Base-by-base conservation (phyloP, 345 rosid species). In the Rhizophora mangle region DNA sequence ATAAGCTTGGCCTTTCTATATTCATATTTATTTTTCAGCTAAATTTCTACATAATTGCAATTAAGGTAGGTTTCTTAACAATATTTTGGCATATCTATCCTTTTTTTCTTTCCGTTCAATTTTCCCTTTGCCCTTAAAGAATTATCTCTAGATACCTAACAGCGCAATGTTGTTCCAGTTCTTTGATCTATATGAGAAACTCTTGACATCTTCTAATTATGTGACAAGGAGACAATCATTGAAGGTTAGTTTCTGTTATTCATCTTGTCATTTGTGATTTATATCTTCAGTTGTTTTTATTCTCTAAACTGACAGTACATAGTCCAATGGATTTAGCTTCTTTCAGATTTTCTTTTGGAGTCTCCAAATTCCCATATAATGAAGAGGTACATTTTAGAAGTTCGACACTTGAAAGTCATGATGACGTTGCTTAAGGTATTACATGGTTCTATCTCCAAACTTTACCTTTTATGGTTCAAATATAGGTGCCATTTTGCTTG, bases 151-250 rank as follows among this genome's bases (percentile, higher is more conserved):
- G 29, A 6, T 72, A 78, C 62, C 72, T 85, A 73, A 74, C 43
- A 10, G 71, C 62, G 26, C 37, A 19, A 43, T 64, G n/a, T 68
- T 83, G 60, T 84, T 85, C 74, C 95, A 91, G 97, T 95, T 95
- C 87, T 95, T 95, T 84, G 90, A 83, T 55, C 52, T 85, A 11
- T 95, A 91, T 61, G 97, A 87, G 78, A 89, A 82, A 64, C 96
- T 95, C 46, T 76, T 95, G 85, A 88, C 79, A 43, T 95, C 99
- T 72, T 73, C 93, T 32, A 95, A 91, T 75, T 95, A 95, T 68
- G 99, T 95, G 78, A 95, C 99, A 19, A 91, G 95, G 81, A 84
- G 99, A 82, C 99, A 95, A 77, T 95, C 99, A 22, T 72, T 95
- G 74, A 95, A 89, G 97, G 99, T 95, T 72, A 72, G 84, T 81